Percentiles rank a stretch among this genome's conserved stretches.
These are phyloP conservation scores for Filosporella fistucella DNA, from an alignment of 495 filamentous ascomycete species.

Conservation along the genomic window DNA sequence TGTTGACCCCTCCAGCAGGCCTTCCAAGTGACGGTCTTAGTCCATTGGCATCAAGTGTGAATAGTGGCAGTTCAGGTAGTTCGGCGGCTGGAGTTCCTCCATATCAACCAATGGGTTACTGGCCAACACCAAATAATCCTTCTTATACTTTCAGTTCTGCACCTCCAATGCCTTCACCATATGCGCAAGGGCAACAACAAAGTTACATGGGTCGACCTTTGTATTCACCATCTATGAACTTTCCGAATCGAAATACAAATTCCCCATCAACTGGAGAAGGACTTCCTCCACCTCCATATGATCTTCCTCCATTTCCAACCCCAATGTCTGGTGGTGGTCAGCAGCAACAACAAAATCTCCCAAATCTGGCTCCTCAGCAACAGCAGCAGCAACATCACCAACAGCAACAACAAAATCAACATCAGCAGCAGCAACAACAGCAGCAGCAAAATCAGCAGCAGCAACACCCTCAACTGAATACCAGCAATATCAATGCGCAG, in stretches of 20 bases:
- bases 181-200: constrained; percentile 50
- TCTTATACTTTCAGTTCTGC: constrained; percentile 41
- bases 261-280: constrained; percentile 46
- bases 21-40: constrained; percentile 59
- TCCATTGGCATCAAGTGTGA: constrained; percentile 53
- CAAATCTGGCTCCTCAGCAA: constrained; percentile 18
- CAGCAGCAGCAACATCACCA: constrained; percentile 18
- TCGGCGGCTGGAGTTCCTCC: constrained; percentile 41
- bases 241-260: constrained; percentile 25
- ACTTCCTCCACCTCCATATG: constrained; percentile 53
- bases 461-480: too few relatives aligned
- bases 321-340: constrained; percentile 32
- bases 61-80: constrained; percentile 46
- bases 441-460: constrained; percentile 8
- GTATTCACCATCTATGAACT: constrained; percentile 24
- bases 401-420: constrained; percentile 16
- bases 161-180: constrained; percentile 38
- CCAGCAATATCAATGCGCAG: constrained; percentile 15
- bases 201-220: constrained; percentile 33
- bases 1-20: constrained; percentile 59
- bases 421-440: constrained; percentile 14
- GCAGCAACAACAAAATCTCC: constrained; percentile 19
- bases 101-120: constrained; percentile 44
- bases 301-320: constrained; percentile 56
- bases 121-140: constrained; percentile 42